Conservation (phyloP, 2,329 filamentous ascomycete genomes). For the Lachnellula subtilissima region DNA sequence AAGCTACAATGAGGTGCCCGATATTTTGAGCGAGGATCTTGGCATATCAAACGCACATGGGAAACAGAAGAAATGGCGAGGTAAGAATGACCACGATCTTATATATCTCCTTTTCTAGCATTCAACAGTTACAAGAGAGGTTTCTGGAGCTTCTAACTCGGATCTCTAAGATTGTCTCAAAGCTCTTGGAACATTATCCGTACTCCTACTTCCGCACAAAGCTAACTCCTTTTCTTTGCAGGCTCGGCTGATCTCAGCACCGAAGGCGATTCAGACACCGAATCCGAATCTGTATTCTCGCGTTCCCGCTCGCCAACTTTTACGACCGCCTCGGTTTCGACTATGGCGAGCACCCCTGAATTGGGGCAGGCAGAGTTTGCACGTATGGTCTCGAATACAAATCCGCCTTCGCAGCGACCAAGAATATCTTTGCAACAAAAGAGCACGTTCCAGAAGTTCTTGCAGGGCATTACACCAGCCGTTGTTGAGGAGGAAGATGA, state of each 20-base stretch:
- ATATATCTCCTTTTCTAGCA: too few species aligned
- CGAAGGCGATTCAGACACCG: conserved; percentile 51
- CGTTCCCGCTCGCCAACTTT: conserved; percentile 53
- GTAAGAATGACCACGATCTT: neutral
- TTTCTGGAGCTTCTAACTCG: too few species aligned
- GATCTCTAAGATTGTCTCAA: too few species aligned
- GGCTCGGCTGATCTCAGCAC: conserved; percentile 44
- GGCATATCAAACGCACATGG: conserved; percentile 16
- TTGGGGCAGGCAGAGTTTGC: conserved; percentile 19
- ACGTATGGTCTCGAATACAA: conserved; percentile 15
- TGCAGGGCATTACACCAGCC: conserved; percentile 38
- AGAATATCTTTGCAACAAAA: conserved; percentile 34
- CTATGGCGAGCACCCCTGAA: conserved; percentile 17
- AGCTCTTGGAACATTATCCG: too few species aligned
- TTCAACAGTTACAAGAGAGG: too few species aligned
- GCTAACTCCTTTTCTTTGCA: too few species aligned
- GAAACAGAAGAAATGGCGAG: conserved; percentile 10
- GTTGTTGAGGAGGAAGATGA: conserved; percentile 4
- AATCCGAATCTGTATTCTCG: conserved; percentile 56
- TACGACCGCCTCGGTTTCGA: conserved; percentile 24
- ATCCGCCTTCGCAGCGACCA: conserved; percentile 21
- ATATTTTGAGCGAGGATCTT: conserved; percentile 23
- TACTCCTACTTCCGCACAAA: too few species aligned
- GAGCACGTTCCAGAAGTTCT: conserved; percentile 44
- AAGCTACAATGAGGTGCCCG: neutral